A percentile compares a stretch with the other conserved stretches of the same genome.
These are phyloP conservation scores for Kodamaea nitidulidarum DNA, from an alignment of 805 yeast species.

Conservation along the genomic window DNA sequence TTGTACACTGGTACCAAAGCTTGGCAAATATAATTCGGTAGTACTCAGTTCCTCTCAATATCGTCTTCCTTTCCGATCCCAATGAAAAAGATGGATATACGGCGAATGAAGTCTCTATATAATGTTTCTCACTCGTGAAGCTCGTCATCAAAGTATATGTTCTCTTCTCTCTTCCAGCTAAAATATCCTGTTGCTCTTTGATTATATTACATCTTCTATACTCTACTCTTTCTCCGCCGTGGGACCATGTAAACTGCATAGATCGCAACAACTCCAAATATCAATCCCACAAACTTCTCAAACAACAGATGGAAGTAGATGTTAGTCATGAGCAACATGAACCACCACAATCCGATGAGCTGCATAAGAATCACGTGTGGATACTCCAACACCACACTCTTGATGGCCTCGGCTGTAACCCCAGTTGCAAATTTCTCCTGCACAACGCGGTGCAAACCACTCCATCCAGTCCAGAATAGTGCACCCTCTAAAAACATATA, in stretches of 20 bases:
- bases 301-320: slow-evolving; percentile 76
- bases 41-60: no score
- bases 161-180: no score
- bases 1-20: no score
- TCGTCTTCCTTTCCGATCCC: no score
- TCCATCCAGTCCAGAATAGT: slow-evolving; percentile 34
- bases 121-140: no score
- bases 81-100: no score
- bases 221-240: neutral
- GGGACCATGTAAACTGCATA: slow-evolving; percentile 37
- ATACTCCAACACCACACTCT: slow-evolving; percentile 13
- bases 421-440: slow-evolving; percentile 1
- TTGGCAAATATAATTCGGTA: no score
- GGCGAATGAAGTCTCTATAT: no score
- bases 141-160: no score
- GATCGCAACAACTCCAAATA: slow-evolving; percentile 56
- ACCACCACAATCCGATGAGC: slow-evolving; percentile 60
- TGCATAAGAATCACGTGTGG: slow-evolving; percentile 26
- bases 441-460: neutral
- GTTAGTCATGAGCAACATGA: slow-evolving; percentile 83
- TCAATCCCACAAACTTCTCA: slow-evolving; percentile 71
- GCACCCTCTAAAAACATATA: slow-evolving; percentile 63
- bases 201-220: neutral
- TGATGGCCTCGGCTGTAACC: slow-evolving; percentile 6
- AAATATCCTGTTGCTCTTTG: no score